These are phyloP conservation scores for Nevesoporus exiguus DNA, from an alignment of 768 basidiomycete genomes.

Conservation along the genomic window DNA sequence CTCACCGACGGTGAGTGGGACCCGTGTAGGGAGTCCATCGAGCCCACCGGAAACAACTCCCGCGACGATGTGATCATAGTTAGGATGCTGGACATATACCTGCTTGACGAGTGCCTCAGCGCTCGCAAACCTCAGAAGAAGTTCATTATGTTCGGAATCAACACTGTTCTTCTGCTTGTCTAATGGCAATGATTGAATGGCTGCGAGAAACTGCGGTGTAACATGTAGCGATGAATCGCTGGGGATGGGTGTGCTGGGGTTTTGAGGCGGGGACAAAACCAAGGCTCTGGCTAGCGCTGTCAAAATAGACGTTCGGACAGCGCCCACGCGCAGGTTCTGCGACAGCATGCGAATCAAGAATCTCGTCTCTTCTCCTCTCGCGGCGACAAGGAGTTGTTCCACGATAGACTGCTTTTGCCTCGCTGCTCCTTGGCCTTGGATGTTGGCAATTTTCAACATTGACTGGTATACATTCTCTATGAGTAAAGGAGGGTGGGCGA, in stretches of 20 bases:
- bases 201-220: slow-evolving; percentile 18
- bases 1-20: slow-evolving; percentile 70
- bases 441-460: slow-evolving; percentile 60
- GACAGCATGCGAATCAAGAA: slow-evolving; percentile 75
- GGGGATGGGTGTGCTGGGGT: slow-evolving; percentile 16
- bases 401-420: slow-evolving; percentile 76
- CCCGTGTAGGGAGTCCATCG: slow-evolving; percentile 52
- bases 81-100: slow-evolving; percentile 77
- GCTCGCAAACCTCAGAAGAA: slow-evolving; percentile 42
- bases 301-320: slow-evolving; percentile 79
- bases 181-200: slow-evolving; percentile 13
- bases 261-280: slow-evolving; percentile 51
- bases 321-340: slow-evolving; percentile 81
- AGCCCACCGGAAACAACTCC: slow-evolving; percentile 62
- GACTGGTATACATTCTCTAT: slow-evolving; percentile 65
- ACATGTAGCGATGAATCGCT: slow-evolving; percentile 30
- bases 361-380: slow-evolving; percentile 84
- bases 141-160: slow-evolving; percentile 33
- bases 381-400: slow-evolving; percentile 77
- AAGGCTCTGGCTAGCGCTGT: slow-evolving; percentile 77
- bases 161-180: slow-evolving; percentile 30
- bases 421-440: slow-evolving; percentile 73
- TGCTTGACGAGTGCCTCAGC: slow-evolving; percentile 67
- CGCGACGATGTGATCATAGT: slow-evolving; percentile 64
- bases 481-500: slow-evolving; percentile 66